phyloP scores from a whole-genome alignment of 2,329 filamentous ascomycete species.

The Diplodia mutila region DNA sequence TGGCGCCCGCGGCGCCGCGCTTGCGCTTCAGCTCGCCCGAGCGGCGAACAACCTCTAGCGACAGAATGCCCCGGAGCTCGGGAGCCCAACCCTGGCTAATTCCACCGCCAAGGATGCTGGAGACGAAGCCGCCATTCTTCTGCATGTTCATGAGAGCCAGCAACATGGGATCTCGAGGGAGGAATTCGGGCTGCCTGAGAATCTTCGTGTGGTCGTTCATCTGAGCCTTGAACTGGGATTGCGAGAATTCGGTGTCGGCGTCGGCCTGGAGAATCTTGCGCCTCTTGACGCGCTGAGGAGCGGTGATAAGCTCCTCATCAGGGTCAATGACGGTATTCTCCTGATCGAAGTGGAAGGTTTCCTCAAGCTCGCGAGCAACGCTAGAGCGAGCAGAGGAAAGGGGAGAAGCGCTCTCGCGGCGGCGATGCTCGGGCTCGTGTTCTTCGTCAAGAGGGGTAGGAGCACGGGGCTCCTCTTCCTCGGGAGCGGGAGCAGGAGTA shows the following conservation, averaged over 20 bases:
- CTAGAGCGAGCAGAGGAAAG: conserved; percentile 58
- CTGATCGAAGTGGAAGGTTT: conserved; percentile 54
- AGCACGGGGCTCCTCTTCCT: conserved; percentile 12
- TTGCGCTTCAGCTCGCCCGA: conserved; percentile 89
- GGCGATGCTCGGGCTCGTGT: conserved; percentile 29
- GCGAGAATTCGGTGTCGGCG: conserved; percentile 75
- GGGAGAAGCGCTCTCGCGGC: conserved; percentile 56
- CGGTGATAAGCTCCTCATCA: conserved; percentile 59
- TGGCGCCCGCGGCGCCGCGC: conserved; percentile 83
- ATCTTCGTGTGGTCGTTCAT: conserved; percentile 87
- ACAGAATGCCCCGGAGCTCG: conserved; percentile 90
- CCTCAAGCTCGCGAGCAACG: conserved; percentile 65
- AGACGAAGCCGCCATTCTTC: conserved; percentile 86
- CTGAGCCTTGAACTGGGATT: conserved; percentile 79
- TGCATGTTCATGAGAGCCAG: conserved; percentile 91
- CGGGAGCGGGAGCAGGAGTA: conserved; percentile 27
- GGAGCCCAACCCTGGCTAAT: conserved; percentile 83
- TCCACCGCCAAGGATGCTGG: conserved; percentile 80
- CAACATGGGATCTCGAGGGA: conserved; percentile 84
- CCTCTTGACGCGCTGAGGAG: conserved; percentile 75
- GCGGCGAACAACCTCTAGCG: conserved; percentile 76
- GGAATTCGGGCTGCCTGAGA: conserved; percentile 76
- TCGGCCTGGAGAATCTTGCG: conserved; percentile 85
- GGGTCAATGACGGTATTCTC: conserved; percentile 49
- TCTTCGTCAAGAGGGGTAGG: conserved; percentile 4